Percentiles rank a stretch among this genome's conserved stretches.
Evolutionary conservation across 1,284 basidiomycete genomes (phyloP).

Genomic region (Ganoderma boninense): DNA sequence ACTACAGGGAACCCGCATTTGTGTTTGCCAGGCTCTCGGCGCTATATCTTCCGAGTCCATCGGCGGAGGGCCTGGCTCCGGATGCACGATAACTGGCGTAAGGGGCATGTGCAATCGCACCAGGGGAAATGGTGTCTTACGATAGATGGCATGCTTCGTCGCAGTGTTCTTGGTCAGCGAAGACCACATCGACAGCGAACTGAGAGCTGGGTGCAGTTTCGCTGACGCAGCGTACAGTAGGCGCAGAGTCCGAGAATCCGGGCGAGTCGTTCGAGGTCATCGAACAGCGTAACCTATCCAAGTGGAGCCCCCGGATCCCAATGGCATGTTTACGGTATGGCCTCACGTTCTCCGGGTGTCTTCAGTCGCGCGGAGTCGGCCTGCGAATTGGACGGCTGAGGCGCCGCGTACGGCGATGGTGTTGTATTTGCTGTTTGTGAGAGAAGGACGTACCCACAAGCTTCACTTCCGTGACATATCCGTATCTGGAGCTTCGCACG

Average conservation of each 20-base stretch:
- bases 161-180: slow-evolving; percentile 10
- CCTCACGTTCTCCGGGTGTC: neutral
- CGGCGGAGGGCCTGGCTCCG: slow-evolving; percentile 5
- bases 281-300: neutral
- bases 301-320: slow-evolving; percentile 14
- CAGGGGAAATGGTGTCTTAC: neutral
- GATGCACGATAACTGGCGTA: neutral
- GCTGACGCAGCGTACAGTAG: neutral
- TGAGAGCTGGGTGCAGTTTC: slow-evolving; percentile 9
- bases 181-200: slow-evolving; percentile 9
- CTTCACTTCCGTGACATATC: slow-evolving; percentile 18
- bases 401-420: neutral
- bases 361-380: neutral
- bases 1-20: neutral
- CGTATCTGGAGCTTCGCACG: slow-evolving; percentile 9
- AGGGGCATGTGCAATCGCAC: slow-evolving; percentile 5
- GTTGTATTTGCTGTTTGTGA: slow-evolving; percentile 1
- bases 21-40: neutral
- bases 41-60: slow-evolving; percentile 3
- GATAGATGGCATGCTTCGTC: neutral
- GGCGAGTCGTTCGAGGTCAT: neutral
- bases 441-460: slow-evolving; percentile 10
- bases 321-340: slow-evolving; percentile 16
- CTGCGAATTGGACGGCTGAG: neutral
- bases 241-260: neutral